Evolutionary conservation across 805 yeast species (phyloP).

Genomic region (Yarrowia divulgata): DNA sequence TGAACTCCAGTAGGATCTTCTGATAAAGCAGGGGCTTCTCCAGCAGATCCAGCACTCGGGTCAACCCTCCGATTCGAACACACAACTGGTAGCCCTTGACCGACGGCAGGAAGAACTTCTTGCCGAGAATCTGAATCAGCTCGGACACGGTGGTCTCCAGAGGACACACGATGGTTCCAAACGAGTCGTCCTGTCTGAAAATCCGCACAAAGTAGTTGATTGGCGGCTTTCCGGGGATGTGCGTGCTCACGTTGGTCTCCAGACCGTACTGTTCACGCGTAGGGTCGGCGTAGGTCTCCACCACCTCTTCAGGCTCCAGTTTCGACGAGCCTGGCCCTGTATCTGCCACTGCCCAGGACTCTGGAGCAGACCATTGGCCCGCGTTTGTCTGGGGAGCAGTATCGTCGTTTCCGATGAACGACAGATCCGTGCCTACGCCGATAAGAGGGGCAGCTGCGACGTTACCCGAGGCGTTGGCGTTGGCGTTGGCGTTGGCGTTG

Average conservation of each 20-base stretch:
- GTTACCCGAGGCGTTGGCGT: background rate
- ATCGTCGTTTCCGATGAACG: slow-evolving; percentile 32
- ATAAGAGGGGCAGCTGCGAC: slow-evolving; percentile 4
- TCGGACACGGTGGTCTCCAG: slow-evolving; percentile 80
- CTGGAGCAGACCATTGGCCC: slow-evolving; percentile 46
- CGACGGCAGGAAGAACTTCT: slow-evolving; percentile 76
- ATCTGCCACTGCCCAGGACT: slow-evolving; percentile 46
- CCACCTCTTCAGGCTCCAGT: slow-evolving; percentile 26
- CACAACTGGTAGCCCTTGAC: slow-evolving; percentile 78
- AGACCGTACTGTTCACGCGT: slow-evolving; percentile 37
- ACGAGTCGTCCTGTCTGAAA: slow-evolving; percentile 82
- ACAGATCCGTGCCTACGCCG: slow-evolving; percentile 42
- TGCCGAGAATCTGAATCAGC: slow-evolving; percentile 70
- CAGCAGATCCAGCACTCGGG: slow-evolving; percentile 71
- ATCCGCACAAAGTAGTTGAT: slow-evolving; percentile 60
- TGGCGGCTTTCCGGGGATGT: slow-evolving; percentile 38
- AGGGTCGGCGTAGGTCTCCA: slow-evolving; percentile 29
- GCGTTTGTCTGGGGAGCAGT: slow-evolving; percentile 34
- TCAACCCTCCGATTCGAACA: slow-evolving; percentile 74
- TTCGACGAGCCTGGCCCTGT: background rate
- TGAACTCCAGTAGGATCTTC: slow-evolving; percentile 69
- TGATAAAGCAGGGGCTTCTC: slow-evolving; percentile 84
- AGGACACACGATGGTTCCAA: slow-evolving; percentile 82
- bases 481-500: too few relatives aligned
- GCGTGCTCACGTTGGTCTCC: slow-evolving; percentile 19